Base-by-base conservation (phyloP, 139 green algal species). In the Coccomyxa sp. region DNA sequence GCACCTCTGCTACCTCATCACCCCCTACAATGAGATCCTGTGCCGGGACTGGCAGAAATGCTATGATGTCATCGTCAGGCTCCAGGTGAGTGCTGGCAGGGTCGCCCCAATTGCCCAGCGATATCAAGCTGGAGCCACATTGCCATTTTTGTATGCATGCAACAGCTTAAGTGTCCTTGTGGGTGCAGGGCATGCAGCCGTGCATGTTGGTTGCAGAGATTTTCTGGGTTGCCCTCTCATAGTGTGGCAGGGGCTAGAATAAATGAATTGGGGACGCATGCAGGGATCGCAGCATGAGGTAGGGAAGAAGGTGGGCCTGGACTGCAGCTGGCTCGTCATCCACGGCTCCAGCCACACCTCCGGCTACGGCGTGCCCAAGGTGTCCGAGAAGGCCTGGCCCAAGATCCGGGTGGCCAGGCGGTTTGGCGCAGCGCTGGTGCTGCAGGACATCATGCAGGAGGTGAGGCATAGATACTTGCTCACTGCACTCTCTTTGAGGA, bases 1-100 rank as follows among this genome's bases (percentile, higher is more conserved):
- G 64, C 94, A 98, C 86, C 87, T 97, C 36, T 93, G 89, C 24
- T 98, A 89, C 85, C 84, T 98, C 35, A 85, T 95, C 58, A 94
- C 92, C 16, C 92, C 91, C 24, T 41, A 91, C 0, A 86, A 78
- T 14, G 80, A 92, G 58, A 81, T 90, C 12, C 39, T 95, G 8
- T 34, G 37, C 27, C 41, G 41, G 29, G 27, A 64, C 5, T 64
- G 50, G 50, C 50, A 64, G 50, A 64, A 18, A 18, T 64, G 50
- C 50, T 64, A 22, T 6, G 50, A 64, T 64, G 5, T 64, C 5
- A 64, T 64, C 50, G 4, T 18, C 50, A 31, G 18, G 8, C n/a
- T 41, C 35, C 29, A 79, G 36, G 78, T 74, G 29, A 64, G 41
- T 18, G 31, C 29, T 8, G n/a, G n/a, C n/a, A n/a, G n/a, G n/a